phyloP scores from a whole-genome alignment of 768 basidiomycete genomes.

The Trametes sanguinea region DNA sequence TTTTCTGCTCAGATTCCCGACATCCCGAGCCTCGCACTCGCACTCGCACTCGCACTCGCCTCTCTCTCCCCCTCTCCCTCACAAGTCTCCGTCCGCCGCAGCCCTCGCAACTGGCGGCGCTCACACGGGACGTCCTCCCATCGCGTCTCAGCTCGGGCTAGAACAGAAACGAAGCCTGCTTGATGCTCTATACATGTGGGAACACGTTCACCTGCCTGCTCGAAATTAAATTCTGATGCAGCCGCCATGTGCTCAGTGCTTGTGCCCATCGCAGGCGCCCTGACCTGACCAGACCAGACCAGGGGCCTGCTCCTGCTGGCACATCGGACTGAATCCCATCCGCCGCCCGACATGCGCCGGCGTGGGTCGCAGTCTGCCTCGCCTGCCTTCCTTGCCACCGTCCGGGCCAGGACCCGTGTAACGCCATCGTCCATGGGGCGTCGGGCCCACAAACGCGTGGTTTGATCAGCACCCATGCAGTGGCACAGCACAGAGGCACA shows the following conservation, averaged over 20 bases:
- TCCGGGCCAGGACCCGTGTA: constrained; percentile 12
- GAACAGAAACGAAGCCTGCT: background rate
- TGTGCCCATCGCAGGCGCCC: background rate
- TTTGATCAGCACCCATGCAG: background rate
- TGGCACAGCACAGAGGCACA: constrained; percentile 16
- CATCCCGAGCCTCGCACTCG: constrained; percentile 4
- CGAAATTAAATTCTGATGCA: constrained; percentile 14
- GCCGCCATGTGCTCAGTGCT: constrained; percentile 4
- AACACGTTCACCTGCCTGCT: background rate
- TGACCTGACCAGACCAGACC: background rate
- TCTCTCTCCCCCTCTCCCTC: background rate
- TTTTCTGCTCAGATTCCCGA: constrained; percentile 9
- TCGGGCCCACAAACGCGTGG: constrained; percentile 15
- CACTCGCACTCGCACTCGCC: background rate
- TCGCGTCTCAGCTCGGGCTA: background rate
- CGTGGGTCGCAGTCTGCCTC: background rate
- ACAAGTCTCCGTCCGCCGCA: constrained; percentile 16
- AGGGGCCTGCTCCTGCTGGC: too few relatives aligned
- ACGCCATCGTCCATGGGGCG: constrained; percentile 7
- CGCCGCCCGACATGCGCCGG: background rate
- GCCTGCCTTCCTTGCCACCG: background rate
- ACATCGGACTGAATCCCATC: background rate
- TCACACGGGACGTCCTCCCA: background rate
- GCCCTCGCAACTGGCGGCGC: constrained; percentile 3
- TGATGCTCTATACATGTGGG: constrained; percentile 8